Base-by-base conservation (phyloP, 2,329 filamentous ascomycete genomes). In the Claviceps sp. region DNA sequence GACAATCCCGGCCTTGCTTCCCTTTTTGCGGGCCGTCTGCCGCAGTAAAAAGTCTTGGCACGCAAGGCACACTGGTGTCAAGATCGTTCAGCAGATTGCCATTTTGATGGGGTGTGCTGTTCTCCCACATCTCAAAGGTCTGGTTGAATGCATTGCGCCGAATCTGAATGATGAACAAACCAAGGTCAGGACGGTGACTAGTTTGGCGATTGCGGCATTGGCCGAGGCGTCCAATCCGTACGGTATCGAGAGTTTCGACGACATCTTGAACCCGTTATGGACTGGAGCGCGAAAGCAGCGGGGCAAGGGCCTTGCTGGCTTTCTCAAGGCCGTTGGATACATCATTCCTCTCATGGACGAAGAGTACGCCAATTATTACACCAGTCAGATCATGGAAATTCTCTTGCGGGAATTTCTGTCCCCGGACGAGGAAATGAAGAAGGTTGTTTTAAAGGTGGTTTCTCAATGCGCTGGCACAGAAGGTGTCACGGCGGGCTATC, bases 261-360 rank as follows among this genome's bases (percentile, higher is more conserved):
- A 95, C 54, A 97, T 98, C 55, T 77, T 98, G 48, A 96, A 97
- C 64, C 93, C 93, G 4, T 77, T 98, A 0, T 98, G 93, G 93
- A 96, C 88, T 5, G 93, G 93, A 53, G 91, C 89, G 29, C 82
- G 91, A 56, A 96, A 96, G 71, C 93, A 98, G 70, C 83, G 93
- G 63, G 93, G 93, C 56, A 98, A 98, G 67, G 90, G 91, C 60
- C 77, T 98, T 45, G 91, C 93, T 23, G 91, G 89, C 14, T 98
- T 96, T 69, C 75, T 98, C 55, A 98, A 98, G 71, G 93, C 93
- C 46, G 91, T 98, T 44, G 93, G 93, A 26, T 97, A 93, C 66
- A 95, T 98, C 63, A 97, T 98, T 56, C 93, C 93, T 4, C 79
- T 98, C 50, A 98, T 98, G 93, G 93, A 98, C 71, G 93, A 98